Conservation (phyloP, 768 basidiomycete species). For the Obba rivulosa region DNA sequence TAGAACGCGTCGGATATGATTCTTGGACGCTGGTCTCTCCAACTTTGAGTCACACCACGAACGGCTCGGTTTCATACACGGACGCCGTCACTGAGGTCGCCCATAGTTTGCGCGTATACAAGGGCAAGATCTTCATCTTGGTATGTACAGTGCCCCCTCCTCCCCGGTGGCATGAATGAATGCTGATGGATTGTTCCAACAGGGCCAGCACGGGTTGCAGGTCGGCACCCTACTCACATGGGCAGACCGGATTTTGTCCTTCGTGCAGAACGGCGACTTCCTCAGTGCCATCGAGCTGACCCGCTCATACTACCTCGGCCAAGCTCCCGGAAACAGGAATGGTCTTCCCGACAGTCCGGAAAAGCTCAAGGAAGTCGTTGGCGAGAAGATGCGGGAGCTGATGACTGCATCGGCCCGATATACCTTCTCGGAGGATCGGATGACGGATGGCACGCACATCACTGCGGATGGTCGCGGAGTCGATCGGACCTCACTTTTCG, state of each 20-base stretch:
- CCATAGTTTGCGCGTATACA: slow-evolving; percentile 76
- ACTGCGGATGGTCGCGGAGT: slow-evolving; percentile 85
- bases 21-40: slow-evolving; percentile 51
- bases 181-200: not conserved
- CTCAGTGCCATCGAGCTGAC: slow-evolving; percentile 85
- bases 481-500: slow-evolving; percentile 86
- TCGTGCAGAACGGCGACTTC: slow-evolving; percentile 84
- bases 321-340: slow-evolving; percentile 81
- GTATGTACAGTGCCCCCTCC: slow-evolving; percentile 40
- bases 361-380: slow-evolving; percentile 61
- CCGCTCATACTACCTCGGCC: slow-evolving; percentile 72
- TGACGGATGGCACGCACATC: slow-evolving; percentile 83
- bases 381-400: slow-evolving; percentile 71
- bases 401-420: slow-evolving; percentile 86
- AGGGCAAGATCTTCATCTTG: slow-evolving; percentile 86
- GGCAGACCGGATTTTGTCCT: slow-evolving; percentile 86
- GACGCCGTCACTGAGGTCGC: slow-evolving; percentile 50
- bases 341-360: slow-evolving; percentile 67
- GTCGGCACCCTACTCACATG: slow-evolving; percentile 89
- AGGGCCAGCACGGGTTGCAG: slow-evolving; percentile 63
- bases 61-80: slow-evolving; percentile 41
- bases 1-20: slow-evolving; percentile 62
- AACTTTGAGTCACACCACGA: slow-evolving; percentile 39
- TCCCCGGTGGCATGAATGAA: not conserved
- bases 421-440: slow-evolving; percentile 91